Conservation (phyloP, 139 green algal species). For the Asterochloris sp. region DNA sequence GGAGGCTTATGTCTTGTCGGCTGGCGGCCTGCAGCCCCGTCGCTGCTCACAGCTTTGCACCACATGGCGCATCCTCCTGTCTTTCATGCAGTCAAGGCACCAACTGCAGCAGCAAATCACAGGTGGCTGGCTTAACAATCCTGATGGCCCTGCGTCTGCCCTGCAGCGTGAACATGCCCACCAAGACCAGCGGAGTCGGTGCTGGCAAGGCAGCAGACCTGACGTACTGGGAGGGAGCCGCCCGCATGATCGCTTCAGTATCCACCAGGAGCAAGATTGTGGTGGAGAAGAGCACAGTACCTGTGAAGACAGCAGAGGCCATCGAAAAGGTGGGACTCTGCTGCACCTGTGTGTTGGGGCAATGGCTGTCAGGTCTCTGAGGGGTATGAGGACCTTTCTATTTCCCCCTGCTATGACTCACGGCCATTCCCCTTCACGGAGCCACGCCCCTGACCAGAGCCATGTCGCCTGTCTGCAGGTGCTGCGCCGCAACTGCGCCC, state of each 20-base stretch:
- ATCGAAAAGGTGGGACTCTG: conserved; percentile 81
- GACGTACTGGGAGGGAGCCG: conserved; percentile 98
- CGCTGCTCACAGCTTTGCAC: too few species aligned
- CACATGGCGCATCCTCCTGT: too few species aligned
- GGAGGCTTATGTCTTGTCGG: too few species aligned
- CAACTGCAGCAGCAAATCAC: neutral
- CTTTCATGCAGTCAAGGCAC: too few species aligned
- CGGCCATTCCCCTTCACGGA: neutral
- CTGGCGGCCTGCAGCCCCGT: too few species aligned
- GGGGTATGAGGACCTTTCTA: too few species aligned
- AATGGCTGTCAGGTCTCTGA: neutral
- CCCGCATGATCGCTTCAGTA: conserved; percentile 85
- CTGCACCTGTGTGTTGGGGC: too few species aligned
- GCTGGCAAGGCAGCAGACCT: conserved; percentile 96
- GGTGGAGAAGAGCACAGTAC: conserved; percentile 99
- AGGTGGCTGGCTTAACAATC: too few species aligned
- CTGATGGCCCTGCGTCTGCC: neutral
- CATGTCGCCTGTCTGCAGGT: conserved; percentile 44
- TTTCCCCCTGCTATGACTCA: too few species aligned
- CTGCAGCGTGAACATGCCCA: conserved; percentile 96
- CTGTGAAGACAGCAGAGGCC: conserved; percentile 98
- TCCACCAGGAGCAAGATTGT: conserved; percentile 93
- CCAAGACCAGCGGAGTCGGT: conserved; percentile 96
- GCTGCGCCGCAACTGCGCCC: conserved; percentile 70
- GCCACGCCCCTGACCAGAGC: neutral